These are phyloP conservation scores for Fusarium pilosicola DNA, from an alignment of 2,329 filamentous ascomycete genomes.

Conservation along the genomic window DNA sequence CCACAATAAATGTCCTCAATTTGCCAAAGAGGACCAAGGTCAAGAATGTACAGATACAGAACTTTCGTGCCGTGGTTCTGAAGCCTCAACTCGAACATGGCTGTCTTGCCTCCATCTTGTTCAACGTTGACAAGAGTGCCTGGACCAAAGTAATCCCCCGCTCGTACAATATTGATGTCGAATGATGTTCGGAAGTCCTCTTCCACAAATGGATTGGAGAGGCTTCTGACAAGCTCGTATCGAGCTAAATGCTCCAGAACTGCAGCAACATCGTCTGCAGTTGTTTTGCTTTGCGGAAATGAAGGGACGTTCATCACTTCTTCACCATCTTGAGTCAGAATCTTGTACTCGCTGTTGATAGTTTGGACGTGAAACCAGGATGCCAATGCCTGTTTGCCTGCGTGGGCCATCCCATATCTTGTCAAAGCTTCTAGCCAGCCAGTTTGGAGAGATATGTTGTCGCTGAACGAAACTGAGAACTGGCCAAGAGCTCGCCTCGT, in stretches of 20 bases:
- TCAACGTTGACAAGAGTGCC: background rate
- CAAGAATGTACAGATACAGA: conserved; percentile 4
- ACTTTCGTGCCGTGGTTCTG: background rate
- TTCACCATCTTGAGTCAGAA: background rate
- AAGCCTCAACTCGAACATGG: background rate
- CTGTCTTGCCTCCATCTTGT: background rate
- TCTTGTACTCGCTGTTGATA: background rate
- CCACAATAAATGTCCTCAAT: background rate
- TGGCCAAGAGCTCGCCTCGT: background rate
- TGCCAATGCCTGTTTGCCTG: rapidly evolving
- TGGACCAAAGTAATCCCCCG: background rate
- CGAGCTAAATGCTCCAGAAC: background rate
- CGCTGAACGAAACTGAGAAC: background rate
- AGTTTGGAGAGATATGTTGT: background rate
- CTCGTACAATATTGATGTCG: background rate
- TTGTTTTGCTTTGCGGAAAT: background rate
- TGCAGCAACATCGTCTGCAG: background rate
- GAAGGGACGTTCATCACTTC: background rate
- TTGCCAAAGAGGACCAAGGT: conserved; percentile 1
- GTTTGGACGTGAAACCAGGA: background rate
- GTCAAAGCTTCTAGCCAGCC: background rate
- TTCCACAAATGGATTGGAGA: background rate
- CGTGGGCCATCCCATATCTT: background rate
- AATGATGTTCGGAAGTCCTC: background rate
- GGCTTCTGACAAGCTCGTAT: conserved; percentile 1